Evolutionary conservation across 441 rosid species (phyloP).

Genomic region (Pelargonium cotyledonis): DNA sequence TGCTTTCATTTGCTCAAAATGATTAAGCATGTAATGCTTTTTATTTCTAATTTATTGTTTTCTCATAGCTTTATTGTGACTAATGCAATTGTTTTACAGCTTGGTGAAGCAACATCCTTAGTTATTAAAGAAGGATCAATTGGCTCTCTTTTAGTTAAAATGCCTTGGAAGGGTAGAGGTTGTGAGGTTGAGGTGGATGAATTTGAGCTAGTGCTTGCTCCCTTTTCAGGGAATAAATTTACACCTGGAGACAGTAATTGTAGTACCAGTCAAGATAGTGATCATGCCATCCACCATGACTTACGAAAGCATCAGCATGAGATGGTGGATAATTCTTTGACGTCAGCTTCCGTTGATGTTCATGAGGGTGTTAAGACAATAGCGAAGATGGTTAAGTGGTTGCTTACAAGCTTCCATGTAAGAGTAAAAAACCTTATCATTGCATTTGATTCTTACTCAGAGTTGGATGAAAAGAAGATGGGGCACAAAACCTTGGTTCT

Average conservation of each 20-base stretch:
- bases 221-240: conserved; percentile 31
- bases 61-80: conserved; percentile 2
- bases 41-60: neutral
- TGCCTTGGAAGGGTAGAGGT: conserved; percentile 84
- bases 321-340: conserved; percentile 29
- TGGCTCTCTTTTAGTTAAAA: conserved; percentile 65
- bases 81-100: conserved; percentile 32
- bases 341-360: conserved; percentile 51
- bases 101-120: conserved; percentile 50
- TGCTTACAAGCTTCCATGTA: conserved; percentile 76
- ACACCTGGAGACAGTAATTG: conserved; percentile 28
- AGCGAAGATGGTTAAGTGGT: conserved; percentile 94
- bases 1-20: neutral
- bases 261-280: conserved; percentile 32
- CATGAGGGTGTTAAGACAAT: conserved; percentile 97
- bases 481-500: conserved; percentile 55
- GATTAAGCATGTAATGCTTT: neutral
- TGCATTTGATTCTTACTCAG: conserved; percentile 68
- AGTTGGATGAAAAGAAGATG: conserved; percentile 27
- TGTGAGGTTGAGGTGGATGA: conserved; percentile 89
- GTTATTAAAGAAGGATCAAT: conserved; percentile 93
- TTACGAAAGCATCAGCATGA: conserved; percentile 38
- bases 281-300: conserved; percentile 24
- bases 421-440: conserved; percentile 65
- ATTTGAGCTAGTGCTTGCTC: conserved; percentile 77